phyloP scores from a whole-genome alignment of 2,329 filamentous ascomycete genomes.

The Neofusicoccum cordaticola region DNA sequence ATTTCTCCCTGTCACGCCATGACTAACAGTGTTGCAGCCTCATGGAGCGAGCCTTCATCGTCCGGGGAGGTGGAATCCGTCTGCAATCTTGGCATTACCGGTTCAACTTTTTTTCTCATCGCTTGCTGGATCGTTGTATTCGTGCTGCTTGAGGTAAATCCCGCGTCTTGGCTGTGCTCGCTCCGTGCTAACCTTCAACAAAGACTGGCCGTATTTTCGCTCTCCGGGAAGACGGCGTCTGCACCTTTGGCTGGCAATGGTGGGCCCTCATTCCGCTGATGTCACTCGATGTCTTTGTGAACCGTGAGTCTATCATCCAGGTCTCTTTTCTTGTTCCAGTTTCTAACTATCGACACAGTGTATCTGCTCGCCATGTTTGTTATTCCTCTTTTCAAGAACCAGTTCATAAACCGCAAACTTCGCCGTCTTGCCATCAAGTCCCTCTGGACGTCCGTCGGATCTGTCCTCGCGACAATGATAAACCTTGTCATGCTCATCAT shows the following conservation, averaged over 20 bases:
- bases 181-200: neutral
- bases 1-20: too few species aligned
- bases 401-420: neutral
- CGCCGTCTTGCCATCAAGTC: neutral
- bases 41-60: slow-evolving; percentile 2
- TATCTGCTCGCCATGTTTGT: neutral
- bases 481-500: slow-evolving; percentile 2
- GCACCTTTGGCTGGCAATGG: slow-evolving; percentile 5
- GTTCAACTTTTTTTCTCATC: slow-evolving; percentile 4
- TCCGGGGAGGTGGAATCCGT: neutral
- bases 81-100: neutral
- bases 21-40: neutral
- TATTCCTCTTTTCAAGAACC: neutral
- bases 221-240: neutral
- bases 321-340: neutral
- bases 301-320: neutral
- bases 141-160: neutral
- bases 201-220: neutral
- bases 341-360: neutral
- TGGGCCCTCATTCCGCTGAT: slow-evolving; percentile 6
- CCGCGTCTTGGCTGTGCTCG: accelerated
- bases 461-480: neutral
- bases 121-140: neutral
- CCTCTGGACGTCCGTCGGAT: neutral
- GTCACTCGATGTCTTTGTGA: slow-evolving; percentile 2